Percentiles rank a stretch among this genome's conserved stretches.
These are phyloP conservation scores for Erythrophleum fordii DNA, from an alignment of 306 rosid genomes.

Conservation along the genomic window DNA sequence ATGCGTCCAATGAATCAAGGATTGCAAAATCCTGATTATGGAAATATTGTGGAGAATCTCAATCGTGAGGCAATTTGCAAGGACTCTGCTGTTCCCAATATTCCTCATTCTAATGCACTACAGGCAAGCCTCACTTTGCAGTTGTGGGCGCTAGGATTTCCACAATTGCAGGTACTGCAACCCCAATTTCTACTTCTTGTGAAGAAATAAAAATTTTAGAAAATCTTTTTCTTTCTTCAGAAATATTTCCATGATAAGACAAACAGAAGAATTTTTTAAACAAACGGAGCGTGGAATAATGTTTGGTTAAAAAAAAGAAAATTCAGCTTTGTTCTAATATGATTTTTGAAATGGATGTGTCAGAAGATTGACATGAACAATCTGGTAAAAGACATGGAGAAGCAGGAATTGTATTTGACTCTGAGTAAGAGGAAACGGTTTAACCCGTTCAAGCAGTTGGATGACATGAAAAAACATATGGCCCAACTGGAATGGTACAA, in stretches of 20 bases:
- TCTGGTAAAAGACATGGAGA: slow-evolving; percentile 23
- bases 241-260: too few species aligned
- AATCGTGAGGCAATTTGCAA: slow-evolving; percentile 25
- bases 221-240: neutral
- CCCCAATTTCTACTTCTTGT: neutral
- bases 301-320: too few species aligned
- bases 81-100: neutral
- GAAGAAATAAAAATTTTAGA: neutral
- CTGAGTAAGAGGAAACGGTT: neutral
- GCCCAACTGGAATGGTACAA: slow-evolving; percentile 75
- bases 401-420: neutral
- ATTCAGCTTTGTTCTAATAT: neutral
- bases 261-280: too few species aligned
- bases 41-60: slow-evolving; percentile 42
- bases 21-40: slow-evolving; percentile 35
- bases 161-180: slow-evolving; percentile 43
- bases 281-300: too few species aligned
- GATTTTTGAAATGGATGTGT: slow-evolving; percentile 10
- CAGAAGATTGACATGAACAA: neutral
- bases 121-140: slow-evolving; percentile 46
- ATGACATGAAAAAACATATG: slow-evolving; percentile 48
- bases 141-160: slow-evolving; percentile 48
- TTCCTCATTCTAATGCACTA: slow-evolving; percentile 24
- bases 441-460: slow-evolving; percentile 44
- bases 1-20: slow-evolving; percentile 28